Percentiles rank a stretch among this genome's conserved stretches.
These are phyloP conservation scores for Avena insularis DNA, from an alignment of 176 grass and related monocot genomes.

Conservation along the genomic window DNA sequence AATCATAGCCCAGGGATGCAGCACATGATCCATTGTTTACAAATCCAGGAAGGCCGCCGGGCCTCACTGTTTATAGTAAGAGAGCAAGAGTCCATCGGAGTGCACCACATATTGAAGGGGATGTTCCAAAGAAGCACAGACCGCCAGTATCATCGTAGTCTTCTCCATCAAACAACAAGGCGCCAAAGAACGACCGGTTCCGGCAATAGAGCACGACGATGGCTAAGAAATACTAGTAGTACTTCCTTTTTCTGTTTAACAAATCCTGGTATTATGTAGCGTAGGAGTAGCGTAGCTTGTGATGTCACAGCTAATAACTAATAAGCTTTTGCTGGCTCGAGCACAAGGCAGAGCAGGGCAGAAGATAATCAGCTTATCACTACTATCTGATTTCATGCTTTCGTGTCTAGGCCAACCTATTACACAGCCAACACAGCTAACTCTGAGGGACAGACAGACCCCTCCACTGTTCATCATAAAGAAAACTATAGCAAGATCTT, in stretches of 20 bases:
- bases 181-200: not conserved
- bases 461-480: not conserved
- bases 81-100: not conserved
- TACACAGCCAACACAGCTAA: too few species aligned
- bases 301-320: not conserved
- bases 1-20: not conserved
- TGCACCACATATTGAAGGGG: not conserved
- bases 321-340: not conserved
- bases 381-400: not conserved
- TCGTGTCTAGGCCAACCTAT: not conserved
- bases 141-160: not conserved
- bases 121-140: not conserved
- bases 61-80: not conserved
- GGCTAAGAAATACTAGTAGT: not conserved
- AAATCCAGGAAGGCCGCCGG: not conserved
- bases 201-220: not conserved
- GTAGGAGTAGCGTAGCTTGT: not conserved
- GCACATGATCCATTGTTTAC: not conserved
- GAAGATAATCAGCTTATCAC: not conserved
- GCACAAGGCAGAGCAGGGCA: not conserved
- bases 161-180: not conserved
- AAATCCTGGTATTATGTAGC: not conserved
- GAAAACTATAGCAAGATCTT: not conserved
- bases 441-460: too few species aligned
- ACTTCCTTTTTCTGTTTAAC: not conserved